A percentile compares a stretch with the other conserved stretches of the same genome.
Evolutionary conservation across 306 rosid genomes (phyloP).

Genomic region (Gastrolobium villosum): DNA sequence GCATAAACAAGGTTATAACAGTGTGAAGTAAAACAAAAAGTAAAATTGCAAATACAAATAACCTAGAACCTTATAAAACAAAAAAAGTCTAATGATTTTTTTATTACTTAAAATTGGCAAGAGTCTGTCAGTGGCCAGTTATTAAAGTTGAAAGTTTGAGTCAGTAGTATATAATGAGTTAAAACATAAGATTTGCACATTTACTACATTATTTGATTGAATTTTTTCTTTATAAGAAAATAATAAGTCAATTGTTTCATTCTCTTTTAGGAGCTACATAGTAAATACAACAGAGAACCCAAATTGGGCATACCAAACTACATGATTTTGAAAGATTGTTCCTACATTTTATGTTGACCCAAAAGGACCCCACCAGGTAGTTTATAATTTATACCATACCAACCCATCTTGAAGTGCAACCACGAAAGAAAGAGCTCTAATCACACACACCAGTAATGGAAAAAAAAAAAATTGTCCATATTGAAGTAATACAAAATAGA

Average conservation of each 20-base stretch:
- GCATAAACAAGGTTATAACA: constrained; percentile 53
- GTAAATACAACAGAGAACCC: constrained; percentile 11
- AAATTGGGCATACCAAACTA: neutral
- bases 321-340: constrained; percentile 9
- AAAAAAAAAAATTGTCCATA: constrained; percentile 24
- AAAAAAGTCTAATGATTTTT: neutral
- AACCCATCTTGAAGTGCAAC: constrained; percentile 21
- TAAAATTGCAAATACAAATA: constrained; percentile 35
- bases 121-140: neutral
- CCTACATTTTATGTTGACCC: constrained; percentile 2
- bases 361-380: neutral
- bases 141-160: neutral
- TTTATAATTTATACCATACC: neutral
- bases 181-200: constrained; percentile 17
- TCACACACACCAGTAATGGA: neutral
- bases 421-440: constrained; percentile 32
- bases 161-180: neutral
- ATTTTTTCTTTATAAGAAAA: constrained; percentile 26
- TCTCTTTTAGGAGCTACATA: constrained; percentile 33
- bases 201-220: constrained; percentile 32
- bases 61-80: neutral
- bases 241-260: neutral
- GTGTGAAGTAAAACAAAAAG: constrained; percentile 26
- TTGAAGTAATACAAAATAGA: neutral
- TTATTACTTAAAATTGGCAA: neutral